phyloP scores from a whole-genome alignment of 2,329 filamentous ascomycete genomes.

The Truncatella angustata region DNA sequence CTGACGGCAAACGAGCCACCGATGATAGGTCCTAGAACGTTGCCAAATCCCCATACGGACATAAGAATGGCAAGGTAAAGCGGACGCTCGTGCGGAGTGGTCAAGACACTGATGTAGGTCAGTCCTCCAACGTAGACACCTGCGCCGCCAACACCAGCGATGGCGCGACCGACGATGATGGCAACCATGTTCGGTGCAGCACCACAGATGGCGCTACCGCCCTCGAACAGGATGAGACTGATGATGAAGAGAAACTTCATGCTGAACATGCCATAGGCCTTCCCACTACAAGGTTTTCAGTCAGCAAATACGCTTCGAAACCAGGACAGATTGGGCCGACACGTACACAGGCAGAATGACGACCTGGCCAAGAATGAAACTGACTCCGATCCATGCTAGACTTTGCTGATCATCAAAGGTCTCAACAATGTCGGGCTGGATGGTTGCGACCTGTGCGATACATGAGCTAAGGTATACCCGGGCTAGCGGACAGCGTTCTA shows the following conservation, averaged over 20 bases:
- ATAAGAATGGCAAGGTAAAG: conserved; percentile 3
- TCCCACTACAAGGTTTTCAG: conserved; percentile 19
- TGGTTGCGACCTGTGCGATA: conserved; percentile 34
- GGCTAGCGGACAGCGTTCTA: not conserved
- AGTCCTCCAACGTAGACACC: conserved; percentile 36
- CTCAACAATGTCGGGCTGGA: conserved; percentile 41
- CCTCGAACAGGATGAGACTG: conserved; percentile 23
- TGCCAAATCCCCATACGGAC: conserved; percentile 9
- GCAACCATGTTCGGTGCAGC: conserved; percentile 41
- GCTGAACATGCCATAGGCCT: conserved; percentile 40
- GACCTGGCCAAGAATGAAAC: conserved; percentile 40
- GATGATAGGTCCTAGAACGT: conserved; percentile 9
- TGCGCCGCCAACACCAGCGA: conserved; percentile 39
- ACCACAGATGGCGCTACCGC: conserved; percentile 36
- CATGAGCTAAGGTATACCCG: not conserved
- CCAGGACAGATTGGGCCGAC: not conserved
- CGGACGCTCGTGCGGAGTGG: not conserved
- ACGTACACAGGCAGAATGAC: conserved; percentile 21
- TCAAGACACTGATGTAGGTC: conserved; percentile 18
- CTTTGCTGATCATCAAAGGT: conserved; percentile 35
- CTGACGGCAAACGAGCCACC: conserved; percentile 10
- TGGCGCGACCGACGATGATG: conserved; percentile 43
- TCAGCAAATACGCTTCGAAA: not conserved
- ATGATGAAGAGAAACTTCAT: conserved; percentile 38
- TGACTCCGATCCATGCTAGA: conserved; percentile 39